Conservation (phyloP, 2,329 filamentous ascomycete species). For the Colletotrichum orbiculare region DNA sequence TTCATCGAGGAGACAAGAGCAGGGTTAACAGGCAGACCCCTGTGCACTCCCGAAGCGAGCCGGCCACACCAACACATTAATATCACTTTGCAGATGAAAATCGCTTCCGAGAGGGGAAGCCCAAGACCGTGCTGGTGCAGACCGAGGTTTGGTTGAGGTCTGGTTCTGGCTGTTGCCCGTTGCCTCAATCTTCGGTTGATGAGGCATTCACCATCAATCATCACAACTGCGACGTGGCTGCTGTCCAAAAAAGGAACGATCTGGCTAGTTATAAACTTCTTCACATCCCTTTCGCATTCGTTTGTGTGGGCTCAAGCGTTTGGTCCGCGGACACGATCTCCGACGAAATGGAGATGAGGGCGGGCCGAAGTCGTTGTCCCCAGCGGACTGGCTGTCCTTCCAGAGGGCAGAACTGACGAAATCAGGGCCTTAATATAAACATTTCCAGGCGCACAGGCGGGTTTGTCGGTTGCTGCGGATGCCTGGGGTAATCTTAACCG, state of each 20-base stretch:
- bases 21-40: not conserved
- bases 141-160: constrained; percentile 10
- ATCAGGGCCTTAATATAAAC: constrained; percentile 6
- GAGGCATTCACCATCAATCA: not conserved
- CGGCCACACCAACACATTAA: not conserved
- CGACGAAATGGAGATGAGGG: no score
- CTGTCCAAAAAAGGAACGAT: no score
- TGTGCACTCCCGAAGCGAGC: not conserved
- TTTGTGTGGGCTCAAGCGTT: no score
- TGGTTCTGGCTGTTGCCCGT: not conserved
- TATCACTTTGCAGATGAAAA: constrained; percentile 1
- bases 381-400: no score
- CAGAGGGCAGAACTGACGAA: not conserved
- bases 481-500: constrained; percentile 23
- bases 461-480: constrained; percentile 11
- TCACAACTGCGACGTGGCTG: no score
- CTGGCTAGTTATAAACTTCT: no score
- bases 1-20: not conserved
- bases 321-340: no score
- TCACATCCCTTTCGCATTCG: no score
- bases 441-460: constrained; percentile 15
- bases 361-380: no score
- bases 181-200: no score
- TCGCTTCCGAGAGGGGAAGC: constrained; percentile 14
- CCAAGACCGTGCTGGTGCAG: not conserved